Evolutionary conservation across 164 flowering plant genomes (phyloP), one percentile per base, ranked within the genome.

Genomic region (Protea cynaroides): DNA sequence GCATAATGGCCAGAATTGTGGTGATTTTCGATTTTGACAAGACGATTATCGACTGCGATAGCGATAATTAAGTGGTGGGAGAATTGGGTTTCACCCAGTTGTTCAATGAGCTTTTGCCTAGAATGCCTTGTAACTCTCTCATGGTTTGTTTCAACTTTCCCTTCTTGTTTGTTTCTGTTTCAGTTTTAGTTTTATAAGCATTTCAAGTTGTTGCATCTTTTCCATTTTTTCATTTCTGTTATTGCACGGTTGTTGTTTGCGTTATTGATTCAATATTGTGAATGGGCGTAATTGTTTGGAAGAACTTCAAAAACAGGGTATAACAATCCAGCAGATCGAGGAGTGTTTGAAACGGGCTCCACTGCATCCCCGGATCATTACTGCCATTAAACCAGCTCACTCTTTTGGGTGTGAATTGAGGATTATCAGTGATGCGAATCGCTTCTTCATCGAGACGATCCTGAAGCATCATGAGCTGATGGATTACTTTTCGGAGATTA

Each of bases 391-490:
- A 75, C 69, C 83, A 37, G 86, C 90, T 37, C 77, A 82, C 71
- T 74, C 74, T 52, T 67, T 76, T 59, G 97, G 98, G 98, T 92
- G 94, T 63, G 90, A 89, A 46, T 71, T 87, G 82, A 83, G 86
- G 80, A 79, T 89, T 19, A 80, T 89, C 8, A 92, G 96, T 46
- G 97, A 92, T 58, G 96, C 97, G 3, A 89, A 92, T 56, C 1
- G 58, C 59, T 92, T 92, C 76, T 89, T 76, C 80, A 85, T 92
- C 12, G 96, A 83, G 78, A 91, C 92, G n/a, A n/a, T n/a, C n/a
- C n/a, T n/a, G n/a, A n/a, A n/a, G n/a, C n/a, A n/a, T n/a, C n/a
- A n/a, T n/a, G 90, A 86, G 13, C 25, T 89, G 4, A 66, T 70
- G 25, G 82, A 75, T 5, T 86, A 60, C 44, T 92, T 92, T 76